Evolutionary conservation across 495 filamentous ascomycete genomes (phyloP).

Genomic region (Cryomyces minteri): DNA sequence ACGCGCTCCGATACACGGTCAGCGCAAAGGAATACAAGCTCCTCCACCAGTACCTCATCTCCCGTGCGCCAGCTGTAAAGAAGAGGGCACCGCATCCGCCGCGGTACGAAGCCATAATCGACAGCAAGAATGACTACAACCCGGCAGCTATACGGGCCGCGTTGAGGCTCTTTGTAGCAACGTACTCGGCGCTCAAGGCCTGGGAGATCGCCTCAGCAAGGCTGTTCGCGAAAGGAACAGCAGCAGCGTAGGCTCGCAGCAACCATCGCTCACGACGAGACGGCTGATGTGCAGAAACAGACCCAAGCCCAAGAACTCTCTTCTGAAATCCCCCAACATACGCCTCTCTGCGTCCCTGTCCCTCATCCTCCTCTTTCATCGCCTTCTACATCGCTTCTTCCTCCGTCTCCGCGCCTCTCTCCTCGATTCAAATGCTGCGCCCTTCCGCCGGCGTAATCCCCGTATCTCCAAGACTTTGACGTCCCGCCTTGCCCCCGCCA

Average conservation of each 20-base stretch:
- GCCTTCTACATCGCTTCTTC: conserved; percentile 82
- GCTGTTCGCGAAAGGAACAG: conserved; percentile 18
- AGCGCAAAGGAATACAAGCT: conserved; percentile 70
- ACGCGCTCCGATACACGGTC: conserved; percentile 65
- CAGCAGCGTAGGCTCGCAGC: conserved; percentile 19
- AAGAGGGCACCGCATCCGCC: conserved; percentile 39
- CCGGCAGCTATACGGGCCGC: conserved; percentile 59
- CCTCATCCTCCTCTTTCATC: conserved; percentile 68
- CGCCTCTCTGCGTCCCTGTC: conserved; percentile 67
- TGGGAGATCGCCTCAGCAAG: conserved; percentile 35
- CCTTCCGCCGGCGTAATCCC: conserved; percentile 73
- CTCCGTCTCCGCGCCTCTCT: conserved; percentile 59
- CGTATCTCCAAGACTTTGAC: conserved; percentile 52
- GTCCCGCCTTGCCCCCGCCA: conserved; percentile 63
- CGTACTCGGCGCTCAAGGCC: conserved; percentile 48
- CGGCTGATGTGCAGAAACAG: conserved; percentile 6
- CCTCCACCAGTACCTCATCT: conserved; percentile 60
- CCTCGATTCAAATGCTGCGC: conserved; percentile 49
- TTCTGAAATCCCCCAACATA: conserved; percentile 52
- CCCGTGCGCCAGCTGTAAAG: conserved; percentile 39
- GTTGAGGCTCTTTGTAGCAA: conserved; percentile 55
- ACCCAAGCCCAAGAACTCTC: conserved; percentile 26
- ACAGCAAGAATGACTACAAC: conserved; percentile 50
- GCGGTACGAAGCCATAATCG: conserved; percentile 31
- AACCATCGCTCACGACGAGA: not conserved